Percentiles rank a stretch among this genome's conserved stretches.
Conservation (phyloP, 139 green algal species). For the Ostreobium quekettii region DNA sequence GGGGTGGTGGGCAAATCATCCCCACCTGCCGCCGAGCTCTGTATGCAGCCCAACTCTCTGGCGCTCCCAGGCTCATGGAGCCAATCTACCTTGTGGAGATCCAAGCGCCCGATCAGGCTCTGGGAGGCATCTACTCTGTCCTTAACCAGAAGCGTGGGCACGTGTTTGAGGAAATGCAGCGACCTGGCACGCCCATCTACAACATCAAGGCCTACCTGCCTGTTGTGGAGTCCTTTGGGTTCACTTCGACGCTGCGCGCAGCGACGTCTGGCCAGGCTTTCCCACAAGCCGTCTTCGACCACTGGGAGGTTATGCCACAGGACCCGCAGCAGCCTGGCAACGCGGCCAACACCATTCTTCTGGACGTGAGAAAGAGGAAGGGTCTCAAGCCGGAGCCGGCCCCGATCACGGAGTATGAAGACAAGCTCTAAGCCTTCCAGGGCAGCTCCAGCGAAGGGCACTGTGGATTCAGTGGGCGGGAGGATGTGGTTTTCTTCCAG, state of each 20-base stretch:
- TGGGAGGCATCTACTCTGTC: slow-evolving; percentile 80
- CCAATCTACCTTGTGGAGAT: slow-evolving; percentile 93
- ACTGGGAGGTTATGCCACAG: slow-evolving; percentile 72
- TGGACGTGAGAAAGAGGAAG: slow-evolving; percentile 83
- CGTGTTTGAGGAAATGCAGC: slow-evolving; percentile 86
- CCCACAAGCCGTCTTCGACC: slow-evolving; percentile 82
- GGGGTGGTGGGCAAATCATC: slow-evolving; percentile 89
- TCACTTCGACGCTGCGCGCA: slow-evolving; percentile 72
- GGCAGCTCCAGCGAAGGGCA: no score
- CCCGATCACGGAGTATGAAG: slow-evolving; percentile 75
- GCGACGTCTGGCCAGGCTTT: slow-evolving; percentile 87
- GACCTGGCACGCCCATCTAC: slow-evolving; percentile 86
- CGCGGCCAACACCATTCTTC: slow-evolving; percentile 52
- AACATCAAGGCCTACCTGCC: slow-evolving; percentile 74
- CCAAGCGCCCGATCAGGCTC: slow-evolving; percentile 80
- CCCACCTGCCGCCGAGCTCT: slow-evolving; percentile 78
- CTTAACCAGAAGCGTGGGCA: slow-evolving; percentile 69
- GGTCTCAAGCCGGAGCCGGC: slow-evolving; percentile 64
- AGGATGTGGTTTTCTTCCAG: no score
- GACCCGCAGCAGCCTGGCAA: slow-evolving; percentile 60
- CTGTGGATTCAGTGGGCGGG: no score
- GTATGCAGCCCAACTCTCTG: slow-evolving; percentile 74
- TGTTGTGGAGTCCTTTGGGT: slow-evolving; percentile 90
- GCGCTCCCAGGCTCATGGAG: slow-evolving; percentile 73
- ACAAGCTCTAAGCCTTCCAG: slow-evolving; percentile 93